These are phyloP conservation scores for Plasmodium yoelii DNA, from an alignment of 169 alveolate genomes.

Conservation along the genomic window DNA sequence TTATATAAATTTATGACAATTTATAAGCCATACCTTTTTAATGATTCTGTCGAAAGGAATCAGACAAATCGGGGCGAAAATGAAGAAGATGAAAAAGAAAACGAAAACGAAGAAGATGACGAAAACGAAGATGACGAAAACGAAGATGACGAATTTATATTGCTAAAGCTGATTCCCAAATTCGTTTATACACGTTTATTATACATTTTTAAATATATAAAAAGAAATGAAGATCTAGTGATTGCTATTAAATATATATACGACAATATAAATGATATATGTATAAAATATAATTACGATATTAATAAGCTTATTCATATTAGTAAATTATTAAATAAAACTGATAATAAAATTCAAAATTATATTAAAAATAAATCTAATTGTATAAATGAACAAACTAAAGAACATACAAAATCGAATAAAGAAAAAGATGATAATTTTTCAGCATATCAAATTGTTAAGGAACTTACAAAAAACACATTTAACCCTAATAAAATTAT, in stretches of 20 bases:
- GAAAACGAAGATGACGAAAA: no score
- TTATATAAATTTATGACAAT: conserved; percentile 22
- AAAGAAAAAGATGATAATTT: neutral
- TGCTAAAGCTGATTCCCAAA: conserved; percentile 43
- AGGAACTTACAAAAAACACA: conserved; percentile 46
- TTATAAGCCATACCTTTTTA: neutral
- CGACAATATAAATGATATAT: conserved; percentile 38
- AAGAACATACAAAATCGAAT: neutral
- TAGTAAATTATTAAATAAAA: conserved; percentile 5
- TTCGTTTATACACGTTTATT: conserved; percentile 38
- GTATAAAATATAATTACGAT: conserved; percentile 40
- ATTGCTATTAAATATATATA: conserved; percentile 40
- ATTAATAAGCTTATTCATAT: conserved; percentile 22
- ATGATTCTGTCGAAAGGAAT: neutral
- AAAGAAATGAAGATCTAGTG: conserved; percentile 33
- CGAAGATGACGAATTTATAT: conserved; percentile 21
- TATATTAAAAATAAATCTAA: neutral
- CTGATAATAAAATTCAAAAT: neutral
- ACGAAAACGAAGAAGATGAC: no score
- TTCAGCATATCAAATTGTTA: neutral
- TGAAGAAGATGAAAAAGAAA: no score
- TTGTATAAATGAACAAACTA: neutral
- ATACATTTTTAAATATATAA: conserved; percentile 34
- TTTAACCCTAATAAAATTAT: conserved; percentile 18
- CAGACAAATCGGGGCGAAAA: no score